Percentiles rank a stretch among this genome's conserved stretches.
phyloP scores from a whole-genome alignment of 305 asterid genomes.

The Rubia occidens region DNA sequence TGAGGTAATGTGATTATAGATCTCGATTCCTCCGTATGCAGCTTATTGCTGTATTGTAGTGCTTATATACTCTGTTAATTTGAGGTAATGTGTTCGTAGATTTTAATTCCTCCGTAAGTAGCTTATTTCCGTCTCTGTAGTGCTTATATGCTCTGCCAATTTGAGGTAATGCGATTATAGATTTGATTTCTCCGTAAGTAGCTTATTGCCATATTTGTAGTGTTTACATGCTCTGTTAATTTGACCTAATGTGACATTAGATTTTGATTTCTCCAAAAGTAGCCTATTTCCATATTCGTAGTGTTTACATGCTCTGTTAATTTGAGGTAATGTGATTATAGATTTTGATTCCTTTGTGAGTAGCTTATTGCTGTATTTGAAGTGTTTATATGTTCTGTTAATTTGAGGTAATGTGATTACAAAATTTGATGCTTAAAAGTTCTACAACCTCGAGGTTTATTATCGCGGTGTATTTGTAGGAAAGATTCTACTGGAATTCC shows the following conservation, averaged over 20 bases:
- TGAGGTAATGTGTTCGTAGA: background rate
- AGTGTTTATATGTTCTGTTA: background rate
- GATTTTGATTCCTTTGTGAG: background rate
- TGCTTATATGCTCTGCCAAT: background rate
- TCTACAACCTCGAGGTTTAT: background rate
- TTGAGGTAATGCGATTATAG: background rate
- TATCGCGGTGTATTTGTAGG: constrained; percentile 38
- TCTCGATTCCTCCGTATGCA: background rate
- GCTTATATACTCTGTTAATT: background rate
- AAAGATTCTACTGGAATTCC: constrained; percentile 97
- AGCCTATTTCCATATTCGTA: no score
- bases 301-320: background rate
- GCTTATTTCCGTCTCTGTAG: background rate
- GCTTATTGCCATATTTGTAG: no score
- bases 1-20: background rate
- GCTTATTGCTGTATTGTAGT: no score
- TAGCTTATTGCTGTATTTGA: background rate
- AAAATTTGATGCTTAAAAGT: background rate
- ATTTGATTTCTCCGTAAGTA: background rate
- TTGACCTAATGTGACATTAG: background rate
- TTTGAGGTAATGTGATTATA: background rate
- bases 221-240: background rate
- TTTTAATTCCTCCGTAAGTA: background rate
- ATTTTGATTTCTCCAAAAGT: background rate
- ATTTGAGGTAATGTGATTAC: background rate